phyloP scores from a whole-genome alignment of 768 basidiomycete species.

The Tylopilus felleus region DNA sequence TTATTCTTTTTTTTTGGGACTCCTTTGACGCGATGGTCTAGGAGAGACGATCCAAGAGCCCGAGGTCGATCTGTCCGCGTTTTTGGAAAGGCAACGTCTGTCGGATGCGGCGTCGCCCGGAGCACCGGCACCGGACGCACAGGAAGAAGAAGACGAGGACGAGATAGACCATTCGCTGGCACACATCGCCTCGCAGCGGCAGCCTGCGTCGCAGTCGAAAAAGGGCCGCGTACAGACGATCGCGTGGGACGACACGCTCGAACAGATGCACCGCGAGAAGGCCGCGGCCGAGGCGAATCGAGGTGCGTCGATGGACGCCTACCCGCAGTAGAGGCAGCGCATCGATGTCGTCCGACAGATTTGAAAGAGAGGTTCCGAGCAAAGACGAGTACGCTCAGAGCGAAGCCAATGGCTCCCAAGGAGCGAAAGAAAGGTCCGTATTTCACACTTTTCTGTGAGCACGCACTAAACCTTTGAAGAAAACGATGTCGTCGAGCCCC shows the following conservation, averaged over 20 bases:
- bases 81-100: slow-evolving; percentile 61
- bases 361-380: slow-evolving; percentile 57
- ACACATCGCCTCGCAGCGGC: slow-evolving; percentile 41
- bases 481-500: slow-evolving; percentile 42
- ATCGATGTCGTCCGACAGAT: slow-evolving; percentile 35
- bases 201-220: slow-evolving; percentile 30
- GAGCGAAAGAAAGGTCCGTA: slow-evolving; percentile 39
- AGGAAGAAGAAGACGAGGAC: slow-evolving; percentile 43
- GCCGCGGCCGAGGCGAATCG: slow-evolving; percentile 69
- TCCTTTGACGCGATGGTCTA: slow-evolving; percentile 18
- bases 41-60: slow-evolving; percentile 68
- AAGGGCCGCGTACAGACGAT: slow-evolving; percentile 67
- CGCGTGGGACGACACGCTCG: slow-evolving; percentile 65
- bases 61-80: slow-evolving; percentile 66
- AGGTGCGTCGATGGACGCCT: slow-evolving; percentile 43
- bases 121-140: slow-evolving; percentile 13
- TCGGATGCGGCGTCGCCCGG: slow-evolving; percentile 32
- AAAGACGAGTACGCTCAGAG: slow-evolving; percentile 47
- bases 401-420: slow-evolving; percentile 33
- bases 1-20: no score
- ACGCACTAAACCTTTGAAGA: slow-evolving; percentile 21
- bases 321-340: no score
- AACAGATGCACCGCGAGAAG: slow-evolving; percentile 66
- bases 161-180: slow-evolving; percentile 56
- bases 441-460: not conserved